phyloP scores from a whole-genome alignment of 495 filamentous ascomycete species.

The Aspergillus conjunctus region DNA sequence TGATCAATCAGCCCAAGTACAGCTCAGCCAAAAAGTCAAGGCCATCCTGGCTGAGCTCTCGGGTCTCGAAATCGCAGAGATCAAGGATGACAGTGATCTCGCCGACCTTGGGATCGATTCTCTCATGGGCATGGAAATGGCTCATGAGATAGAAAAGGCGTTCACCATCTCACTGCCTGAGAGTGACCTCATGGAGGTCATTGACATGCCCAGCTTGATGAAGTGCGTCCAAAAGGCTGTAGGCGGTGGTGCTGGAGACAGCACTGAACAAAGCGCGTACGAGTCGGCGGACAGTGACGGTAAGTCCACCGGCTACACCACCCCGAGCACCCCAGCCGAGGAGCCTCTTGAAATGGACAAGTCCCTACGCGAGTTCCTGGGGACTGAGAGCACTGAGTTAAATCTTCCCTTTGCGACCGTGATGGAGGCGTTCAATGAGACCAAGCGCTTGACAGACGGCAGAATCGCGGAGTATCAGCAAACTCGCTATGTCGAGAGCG shows the following conservation, averaged over 20 bases:
- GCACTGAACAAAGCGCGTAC: not conserved
- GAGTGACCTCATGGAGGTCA: slow-evolving; percentile 33
- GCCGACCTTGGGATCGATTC: slow-evolving; percentile 55
- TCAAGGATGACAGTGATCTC: slow-evolving; percentile 34
- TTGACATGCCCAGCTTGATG: not conserved
- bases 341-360: not conserved
- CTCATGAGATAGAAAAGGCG: slow-evolving; percentile 39
- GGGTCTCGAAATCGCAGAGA: slow-evolving; percentile 38
- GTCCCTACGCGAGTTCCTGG: not conserved
- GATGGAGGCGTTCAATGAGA: slow-evolving; percentile 3
- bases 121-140: slow-evolving; percentile 54
- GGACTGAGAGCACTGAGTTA: not conserved
- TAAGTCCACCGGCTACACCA: not conserved
- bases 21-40: slow-evolving; percentile 16
- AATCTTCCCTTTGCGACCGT: not conserved
- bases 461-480: not conserved
- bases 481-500: not conserved
- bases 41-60: slow-evolving; percentile 35
- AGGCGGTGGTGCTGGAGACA: not conserved
- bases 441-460: not conserved
- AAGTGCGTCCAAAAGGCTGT: not conserved
- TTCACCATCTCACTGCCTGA: slow-evolving; percentile 39
- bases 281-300: not conserved
- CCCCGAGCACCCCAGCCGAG: not conserved
- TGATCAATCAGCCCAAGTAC: not conserved